Base-by-base conservation (phyloP, 106 monocot species). In the Alisma plantagoaquatica region DNA sequence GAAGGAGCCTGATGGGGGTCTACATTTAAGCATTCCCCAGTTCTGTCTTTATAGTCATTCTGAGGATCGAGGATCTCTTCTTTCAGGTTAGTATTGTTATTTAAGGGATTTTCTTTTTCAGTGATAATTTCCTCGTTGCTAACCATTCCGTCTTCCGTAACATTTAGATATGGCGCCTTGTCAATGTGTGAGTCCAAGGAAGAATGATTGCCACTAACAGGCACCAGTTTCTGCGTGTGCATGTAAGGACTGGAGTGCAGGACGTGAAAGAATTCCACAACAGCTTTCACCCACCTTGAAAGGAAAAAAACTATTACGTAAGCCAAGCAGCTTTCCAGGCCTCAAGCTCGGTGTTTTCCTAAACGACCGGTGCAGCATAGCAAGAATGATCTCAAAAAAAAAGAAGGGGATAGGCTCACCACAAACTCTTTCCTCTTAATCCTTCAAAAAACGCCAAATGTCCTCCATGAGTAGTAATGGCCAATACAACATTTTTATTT, bases 371-470 rank as follows among this genome's bases (percentile, higher is more conserved):
- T n/a, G n/a, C n/a, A n/a, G n/a, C n/a, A n/a, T n/a, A 15, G 43
- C 3, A 15, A 10, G 5, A 17, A 44, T 17, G 3, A 3, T 11
- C 3, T 44, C 16, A 44, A 17, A 7, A 3, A 17, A 15, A 44
- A 44, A 41, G 11, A 4, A 46, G n/a, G 18, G 4, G 10, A 17
- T 19, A 10, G 3, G 11, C 49, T 21, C 72, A 88, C 87, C 87
- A 88, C 54, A 88, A 50, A 27, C 59, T 75, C 23, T 29, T 24
- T 42, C 69, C 87, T 42, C 63, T 70, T 49, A 82, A 31, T 21
- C 87, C 87, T 73, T 82, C 21, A 59, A 88, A 88, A 60, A 63
- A 88, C 66, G 65, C 87, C 33, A 88, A 68, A 70, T 88, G 87
- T 14, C 87, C 82, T 42, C 87, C 87, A 70, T 88, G 82, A 9